Evolutionary conservation across 139 green algal species (phyloP).

Genomic region (Nannochloris sp.): DNA sequence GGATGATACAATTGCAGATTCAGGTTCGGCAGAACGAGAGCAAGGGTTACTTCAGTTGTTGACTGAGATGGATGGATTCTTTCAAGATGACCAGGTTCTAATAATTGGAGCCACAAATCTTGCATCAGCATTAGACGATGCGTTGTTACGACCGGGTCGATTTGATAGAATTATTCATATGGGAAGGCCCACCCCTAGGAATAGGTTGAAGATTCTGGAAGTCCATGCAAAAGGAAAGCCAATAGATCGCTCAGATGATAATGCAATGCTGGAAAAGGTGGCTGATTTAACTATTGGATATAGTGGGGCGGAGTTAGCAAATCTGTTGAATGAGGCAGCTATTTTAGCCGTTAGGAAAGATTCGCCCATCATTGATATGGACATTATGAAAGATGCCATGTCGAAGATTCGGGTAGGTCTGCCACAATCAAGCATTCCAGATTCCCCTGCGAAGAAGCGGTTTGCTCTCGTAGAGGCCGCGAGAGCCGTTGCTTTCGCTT

Average conservation of each 20-base stretch:
- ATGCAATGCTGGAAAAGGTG: conserved; percentile 35
- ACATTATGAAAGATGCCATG: conserved; percentile 35
- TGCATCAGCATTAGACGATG: conserved; percentile 48
- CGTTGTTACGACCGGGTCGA: conserved; percentile 59
- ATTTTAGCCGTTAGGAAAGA: conserved; percentile 48
- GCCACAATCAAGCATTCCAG: conserved; percentile 20
- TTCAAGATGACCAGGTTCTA: conserved; percentile 34
- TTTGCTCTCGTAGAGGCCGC: conserved; percentile 28
- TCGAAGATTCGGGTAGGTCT: conserved; percentile 47
- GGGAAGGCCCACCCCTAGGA: conserved; percentile 40
- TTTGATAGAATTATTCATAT: conserved; percentile 69
- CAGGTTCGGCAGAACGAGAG: conserved; percentile 54
- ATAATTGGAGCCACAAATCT: conserved; percentile 74
- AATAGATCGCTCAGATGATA: conserved; percentile 28
- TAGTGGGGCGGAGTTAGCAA: conserved; percentile 59
- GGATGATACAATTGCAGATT: conserved; percentile 26
- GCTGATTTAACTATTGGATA: conserved; percentile 50
- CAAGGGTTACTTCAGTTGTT: conserved; percentile 66
- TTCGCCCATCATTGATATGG: conserved; percentile 27
- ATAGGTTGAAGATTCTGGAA: conserved; percentile 54
- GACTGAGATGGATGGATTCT: conserved; percentile 22
- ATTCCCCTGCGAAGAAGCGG: conserved; percentile 22
- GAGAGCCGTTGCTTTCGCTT: conserved; percentile 39
- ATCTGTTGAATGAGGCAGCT: conserved; percentile 66
- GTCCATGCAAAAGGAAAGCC: conserved; percentile 55